Base-by-base conservation (phyloP, 2,329 filamentous ascomycete genomes). In the Aureobasidium subglaciale region DNA sequence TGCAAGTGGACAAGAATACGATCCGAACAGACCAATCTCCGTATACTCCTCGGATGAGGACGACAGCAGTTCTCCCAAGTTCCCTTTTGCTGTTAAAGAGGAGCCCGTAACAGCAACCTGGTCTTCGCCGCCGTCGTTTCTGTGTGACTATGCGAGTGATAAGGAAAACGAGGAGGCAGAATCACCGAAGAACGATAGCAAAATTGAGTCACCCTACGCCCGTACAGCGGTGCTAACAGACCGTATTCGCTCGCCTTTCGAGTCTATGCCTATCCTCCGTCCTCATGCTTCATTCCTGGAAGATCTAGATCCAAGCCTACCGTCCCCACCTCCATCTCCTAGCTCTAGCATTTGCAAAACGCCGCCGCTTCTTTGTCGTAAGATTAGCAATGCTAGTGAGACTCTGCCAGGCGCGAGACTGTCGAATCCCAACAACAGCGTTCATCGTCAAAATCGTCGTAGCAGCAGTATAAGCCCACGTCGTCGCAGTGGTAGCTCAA, bases 1-100 rank as follows among this genome's bases (percentile, higher is more conserved):
- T 32, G 53, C 29, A 53, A 55, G 20, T 27, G 56, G 10, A 16
- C 56, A 59, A 34, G 65, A 67, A 38, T 67, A 68, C 34, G 63
- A 68, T 58, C 66, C 66, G 60, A 52, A 37, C 16, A 42, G 54
- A 25, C 30, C 40, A 2, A 37, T 55, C n/a, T 35, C 52, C 2
- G 35, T 40, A 7, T 59, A 55, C 16, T 41, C 58, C 8, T 56
- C 58, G 5, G 53, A 49, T 8, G 55, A 52, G 8, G 38, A 35
- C 22, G 29, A 38, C 29, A 42, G 54, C 35, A 56, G 55, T 25
- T 59, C 56, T 6, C 32, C 56, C 20, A 55, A 53, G 9, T 58
- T 54, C 2, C 58, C 56, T 6, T 58, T 58, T 40, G 53, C 41
- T 5, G 15, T 56, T 11, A 43, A 24, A 6, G 45, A 48, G 3